phyloP scores from a whole-genome alignment of 148 eudicot species.

The Amaranthus cruentus region DNA sequence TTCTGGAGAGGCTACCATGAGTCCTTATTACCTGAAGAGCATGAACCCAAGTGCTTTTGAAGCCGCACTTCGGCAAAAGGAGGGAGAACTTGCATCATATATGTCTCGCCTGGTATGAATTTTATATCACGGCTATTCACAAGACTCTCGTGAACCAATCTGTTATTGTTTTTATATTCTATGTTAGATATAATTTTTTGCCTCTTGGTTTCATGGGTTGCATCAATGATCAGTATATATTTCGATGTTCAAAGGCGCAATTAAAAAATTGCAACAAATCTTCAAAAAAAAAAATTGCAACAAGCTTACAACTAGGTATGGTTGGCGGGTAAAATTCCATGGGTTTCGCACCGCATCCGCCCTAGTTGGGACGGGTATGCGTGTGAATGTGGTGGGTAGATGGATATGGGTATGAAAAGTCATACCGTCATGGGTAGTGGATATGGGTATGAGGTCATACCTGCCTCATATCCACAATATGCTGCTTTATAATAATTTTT shows the following conservation, averaged over 20 bases:
- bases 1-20: conserved; percentile 58
- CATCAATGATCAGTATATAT: background rate
- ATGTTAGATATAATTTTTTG: background rate
- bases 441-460: too few species aligned
- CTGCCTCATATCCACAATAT: too few species aligned
- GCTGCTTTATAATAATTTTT: too few species aligned
- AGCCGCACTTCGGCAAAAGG: conserved; percentile 88
- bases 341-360: too few species aligned
- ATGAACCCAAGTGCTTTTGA: conserved; percentile 82
- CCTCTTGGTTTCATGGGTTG: background rate
- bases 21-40: conserved; percentile 74
- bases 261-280: background rate
- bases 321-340: too few species aligned
- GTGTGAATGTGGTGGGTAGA: too few species aligned
- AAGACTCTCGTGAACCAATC: too few species aligned
- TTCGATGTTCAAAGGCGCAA: background rate
- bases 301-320: too few species aligned
- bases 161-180: too few species aligned
- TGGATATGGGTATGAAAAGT: too few species aligned
- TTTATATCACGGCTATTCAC: background rate
- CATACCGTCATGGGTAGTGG: too few species aligned
- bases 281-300: background rate
- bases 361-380: too few species aligned
- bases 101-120: conserved; percentile 79
- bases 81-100: conserved; percentile 93